Percentiles rank a stretch among this genome's conserved stretches.
Evolutionary conservation across 192 early-diverging fungal species (phyloP).

Genomic region (Coemansia sp.): DNA sequence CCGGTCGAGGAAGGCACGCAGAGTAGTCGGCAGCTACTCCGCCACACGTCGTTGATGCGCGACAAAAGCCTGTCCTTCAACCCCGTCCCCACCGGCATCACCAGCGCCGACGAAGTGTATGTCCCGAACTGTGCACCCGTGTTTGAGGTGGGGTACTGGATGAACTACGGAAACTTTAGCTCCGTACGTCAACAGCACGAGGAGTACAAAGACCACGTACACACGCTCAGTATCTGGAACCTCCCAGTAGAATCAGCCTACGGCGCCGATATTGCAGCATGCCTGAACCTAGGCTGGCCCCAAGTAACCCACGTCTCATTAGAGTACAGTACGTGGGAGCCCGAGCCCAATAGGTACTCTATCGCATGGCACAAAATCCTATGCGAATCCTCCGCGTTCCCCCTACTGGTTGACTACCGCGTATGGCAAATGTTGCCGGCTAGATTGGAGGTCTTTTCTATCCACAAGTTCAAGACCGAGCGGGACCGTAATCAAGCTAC

Average conservation of each 20-base stretch:
- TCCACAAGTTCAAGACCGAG: conserved; percentile 47
- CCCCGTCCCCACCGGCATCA: background rate
- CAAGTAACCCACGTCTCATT: conserved; percentile 42
- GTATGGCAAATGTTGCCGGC: conserved; percentile 55
- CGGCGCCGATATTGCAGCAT: conserved; percentile 44
- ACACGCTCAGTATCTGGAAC: conserved; percentile 49
- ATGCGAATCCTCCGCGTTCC: conserved; percentile 41
- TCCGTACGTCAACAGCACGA: conserved; percentile 48
- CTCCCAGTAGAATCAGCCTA: conserved; percentile 51
- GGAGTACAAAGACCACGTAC: conserved; percentile 41
- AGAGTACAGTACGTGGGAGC: conserved; percentile 54
- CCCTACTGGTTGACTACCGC: conserved; percentile 39
- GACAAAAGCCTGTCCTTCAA: conserved; percentile 30
- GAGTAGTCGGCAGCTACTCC: conserved; percentile 20
- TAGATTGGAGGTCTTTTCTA: conserved; percentile 45
- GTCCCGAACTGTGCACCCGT: conserved; percentile 49
- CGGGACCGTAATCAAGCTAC: conserved; percentile 53
- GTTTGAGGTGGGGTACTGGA: conserved; percentile 54
- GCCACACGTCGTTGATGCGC: conserved; percentile 41
- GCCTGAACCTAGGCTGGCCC: conserved; percentile 47
- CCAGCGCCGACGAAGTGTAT: conserved; percentile 3
- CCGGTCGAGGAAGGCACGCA: background rate
- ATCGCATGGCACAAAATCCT: conserved; percentile 47
- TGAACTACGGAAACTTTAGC: conserved; percentile 53
- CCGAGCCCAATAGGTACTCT: conserved; percentile 49